Base-by-base conservation (phyloP, 1,284 basidiomycete genomes). In the Apiotrichum sp. region DNA sequence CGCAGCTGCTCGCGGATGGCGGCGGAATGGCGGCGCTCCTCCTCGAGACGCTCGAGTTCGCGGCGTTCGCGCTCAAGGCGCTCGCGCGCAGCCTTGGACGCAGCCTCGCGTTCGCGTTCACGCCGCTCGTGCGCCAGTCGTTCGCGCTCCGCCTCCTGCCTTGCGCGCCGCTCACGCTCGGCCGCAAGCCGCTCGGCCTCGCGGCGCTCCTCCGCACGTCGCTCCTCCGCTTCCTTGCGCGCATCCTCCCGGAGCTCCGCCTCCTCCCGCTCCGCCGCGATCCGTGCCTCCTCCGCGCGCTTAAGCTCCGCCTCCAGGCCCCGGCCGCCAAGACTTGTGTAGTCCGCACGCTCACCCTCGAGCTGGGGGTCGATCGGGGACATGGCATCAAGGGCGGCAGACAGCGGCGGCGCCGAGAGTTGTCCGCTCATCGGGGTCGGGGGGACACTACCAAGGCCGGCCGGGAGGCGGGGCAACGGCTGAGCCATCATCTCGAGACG, bases 81-180 rank as follows among this genome's bases (percentile, higher is more conserved):
- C 38, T 52, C 52, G 14, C n/a, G 44, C 34, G 33, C 48, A 4
- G 13, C 57, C 49, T 55, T 16, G 42, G 34, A 52, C 14, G 45
- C 47, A 8, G 16, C 46, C 7, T 32, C 50, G 2, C 45, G 47
- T 47, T 50, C 50, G 3, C 44, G 46, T 33, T 57, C 48, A 6
- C 46, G 47, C 41, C 50, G 52, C 22, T 57, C 55, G 8, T 38
- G 33, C 6, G 67, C 71, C 8, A 38, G 8, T 8, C 45, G 50
- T 16, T 52, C 46, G 10, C 50, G 53, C 38, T 55, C 48, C 1
- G 50, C 49, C 16, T 44, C 57, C 0, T 14, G 36, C 36, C 36
- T 7, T 13, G 36, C 40, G 16, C 40, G 40, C 6, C 40, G 40
- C 11, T 14, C 10, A 14, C 46, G 50, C 32, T 52, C 47, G 5